Evolutionary conservation across 164 flowering plant genomes (phyloP), one percentile per base, ranked within the genome.

Genomic region (Warburgia ugandensis): DNA sequence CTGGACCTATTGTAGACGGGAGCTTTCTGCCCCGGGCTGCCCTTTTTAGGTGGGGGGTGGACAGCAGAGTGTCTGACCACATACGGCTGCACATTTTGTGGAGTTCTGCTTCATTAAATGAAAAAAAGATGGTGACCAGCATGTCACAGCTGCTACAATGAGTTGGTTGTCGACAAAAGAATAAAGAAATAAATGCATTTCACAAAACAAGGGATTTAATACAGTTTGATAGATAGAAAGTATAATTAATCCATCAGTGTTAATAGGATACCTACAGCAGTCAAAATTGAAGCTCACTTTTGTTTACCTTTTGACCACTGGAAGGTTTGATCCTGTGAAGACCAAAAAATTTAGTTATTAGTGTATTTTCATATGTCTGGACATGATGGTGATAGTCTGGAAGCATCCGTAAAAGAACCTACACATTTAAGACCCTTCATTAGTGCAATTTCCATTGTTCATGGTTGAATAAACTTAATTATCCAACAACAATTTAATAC

Each of bases 261-360:
- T 37, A 37, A n/a, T 13, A 37, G 41, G 17, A 37, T 37, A 7
- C 13, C 31, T 21, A 25, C 20, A 46, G 36, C 17, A 40, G 30
- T 16, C 11, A 7, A 20, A 42, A 6, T 31, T 29, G 29, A 4
- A 36, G 21, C 45, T 26, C 22, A 25, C 6, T 26, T 4, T 5
- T 40, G n/a, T 43, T 55, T 76, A 94, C 99, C 99, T 89, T 94
- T 69, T 83, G 96, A 50, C 99, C 97, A 66, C 97, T 84, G 43
- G 92, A 77, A n/a, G 97, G 92, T 59, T 77, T 84, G 45, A 94
- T 81, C 66, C 99, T 78, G 67, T 94, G 99, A 72, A 94, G 96
- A 54, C 99, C 99, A 68, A 94, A 94, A 69, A 94, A 94, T 58
- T 94, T 94, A 12, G 99, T 89, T 53, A 94, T 72, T 35, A 94